Evolutionary conservation across 164 flowering plant genomes (phyloP).

Genomic region (Malania oleifera): DNA sequence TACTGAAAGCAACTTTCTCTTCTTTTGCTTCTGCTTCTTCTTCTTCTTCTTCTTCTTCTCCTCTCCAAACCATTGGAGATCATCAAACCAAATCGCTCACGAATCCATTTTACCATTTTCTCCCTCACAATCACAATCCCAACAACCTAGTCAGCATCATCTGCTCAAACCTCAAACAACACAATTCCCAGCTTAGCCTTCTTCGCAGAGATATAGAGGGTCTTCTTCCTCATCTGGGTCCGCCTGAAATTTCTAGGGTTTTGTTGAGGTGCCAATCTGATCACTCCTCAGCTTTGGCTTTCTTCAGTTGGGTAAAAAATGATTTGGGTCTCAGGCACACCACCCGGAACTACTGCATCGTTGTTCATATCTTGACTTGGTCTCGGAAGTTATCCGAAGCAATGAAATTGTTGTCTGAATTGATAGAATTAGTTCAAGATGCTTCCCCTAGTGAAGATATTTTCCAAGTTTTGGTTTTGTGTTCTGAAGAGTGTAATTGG

Average conservation of each 20-base stretch:
- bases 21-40: no score
- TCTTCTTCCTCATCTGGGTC: slow-evolving; percentile 52
- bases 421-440: slow-evolving; percentile 28
- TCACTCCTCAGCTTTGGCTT: slow-evolving; percentile 44
- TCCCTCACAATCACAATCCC: slow-evolving; percentile 59
- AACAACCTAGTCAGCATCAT: slow-evolving; percentile 52
- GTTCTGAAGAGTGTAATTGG: slow-evolving; percentile 60
- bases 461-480: slow-evolving; percentile 39
- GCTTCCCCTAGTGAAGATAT: slow-evolving; percentile 26
- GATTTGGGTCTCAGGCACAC: slow-evolving; percentile 41
- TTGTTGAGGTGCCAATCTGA: slow-evolving; percentile 78
- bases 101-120: slow-evolving; percentile 54
- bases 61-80: slow-evolving; percentile 19
- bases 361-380: slow-evolving; percentile 72
- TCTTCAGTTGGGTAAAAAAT: slow-evolving; percentile 71
- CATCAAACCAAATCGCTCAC: slow-evolving; percentile 22
- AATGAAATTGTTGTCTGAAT: slow-evolving; percentile 51
- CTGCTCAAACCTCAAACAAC: slow-evolving; percentile 44
- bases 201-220: slow-evolving; percentile 27
- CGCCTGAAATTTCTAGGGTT: slow-evolving; percentile 57
- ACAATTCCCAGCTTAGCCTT: slow-evolving; percentile 19
- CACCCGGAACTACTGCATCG: slow-evolving; percentile 49
- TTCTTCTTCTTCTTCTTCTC: slow-evolving; percentile 20
- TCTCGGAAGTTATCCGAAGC: slow-evolving; percentile 40
- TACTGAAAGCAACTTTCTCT: no score